phyloP scores from a whole-genome alignment of 495 filamentous ascomycete species.

The Penicillium cinerascens region DNA sequence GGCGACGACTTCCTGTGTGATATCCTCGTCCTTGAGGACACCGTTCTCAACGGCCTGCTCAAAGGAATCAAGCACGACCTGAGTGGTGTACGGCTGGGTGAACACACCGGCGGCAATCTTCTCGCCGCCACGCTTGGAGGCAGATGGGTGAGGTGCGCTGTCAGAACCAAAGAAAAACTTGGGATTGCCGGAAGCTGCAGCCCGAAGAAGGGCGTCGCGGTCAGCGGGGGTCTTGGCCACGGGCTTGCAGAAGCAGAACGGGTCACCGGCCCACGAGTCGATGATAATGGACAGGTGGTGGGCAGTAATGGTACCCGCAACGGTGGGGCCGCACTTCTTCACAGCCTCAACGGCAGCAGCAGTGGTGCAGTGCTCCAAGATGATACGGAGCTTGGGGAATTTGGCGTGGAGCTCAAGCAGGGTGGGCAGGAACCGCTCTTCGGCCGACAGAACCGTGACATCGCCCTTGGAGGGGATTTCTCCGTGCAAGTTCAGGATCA shows the following conservation, averaged over 20 bases:
- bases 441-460: conserved; percentile 73
- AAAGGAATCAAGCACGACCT: conserved; percentile 68
- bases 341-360: conserved; percentile 79
- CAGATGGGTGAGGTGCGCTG: conserved; percentile 72
- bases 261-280: conserved; percentile 71
- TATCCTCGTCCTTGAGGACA: conserved; percentile 59
- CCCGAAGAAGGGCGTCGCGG: conserved; percentile 68
- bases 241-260: conserved; percentile 86
- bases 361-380: conserved; percentile 77
- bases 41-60: conserved; percentile 65
- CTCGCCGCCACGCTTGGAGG: conserved; percentile 62
- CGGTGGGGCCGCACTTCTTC: conserved; percentile 66
- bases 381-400: conserved; percentile 79
- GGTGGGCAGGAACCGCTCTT: conserved; percentile 76
- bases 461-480: conserved; percentile 50
- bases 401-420: conserved; percentile 63
- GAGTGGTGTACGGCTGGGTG: conserved; percentile 83
- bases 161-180: conserved; percentile 81
- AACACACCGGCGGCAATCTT: conserved; percentile 82
- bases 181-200: conserved; percentile 60
- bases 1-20: conserved; percentile 67
- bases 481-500: conserved; percentile 64
- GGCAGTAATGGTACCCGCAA: conserved; percentile 61
- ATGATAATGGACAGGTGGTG: conserved; percentile 79
- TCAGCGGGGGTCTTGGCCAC: conserved; percentile 73